Base-by-base conservation (phyloP, 75 land plant species). In the Selaginella moellendorffii region DNA sequence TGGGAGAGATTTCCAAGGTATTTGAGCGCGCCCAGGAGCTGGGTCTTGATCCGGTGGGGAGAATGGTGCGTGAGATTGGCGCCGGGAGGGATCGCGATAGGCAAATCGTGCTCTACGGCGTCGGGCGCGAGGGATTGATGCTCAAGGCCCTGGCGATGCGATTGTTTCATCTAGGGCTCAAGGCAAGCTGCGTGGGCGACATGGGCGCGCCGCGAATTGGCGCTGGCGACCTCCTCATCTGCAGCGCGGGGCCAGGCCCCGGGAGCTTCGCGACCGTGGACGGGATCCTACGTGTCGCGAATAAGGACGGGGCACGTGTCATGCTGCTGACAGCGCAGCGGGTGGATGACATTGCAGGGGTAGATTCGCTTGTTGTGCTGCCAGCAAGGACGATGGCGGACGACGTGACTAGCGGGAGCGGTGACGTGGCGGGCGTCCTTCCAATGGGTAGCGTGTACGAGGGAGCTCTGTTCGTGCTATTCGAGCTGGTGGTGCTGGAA, bases 391-490 rank as follows among this genome's bases (percentile, higher is more conserved):
- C 76, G 63, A 74, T 74, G 76, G 72, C 71, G 1, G 72, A 69
- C 26, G 68, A 65, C 14, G 24, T 20, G 2, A 56, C 21, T 17
- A 69, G 75, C 23, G 30, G 77, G 54, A 18, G 52, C 10, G 60
- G 60, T 9, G 24, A 56, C 9, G 60, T 8, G 8, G 9, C 19
- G 24, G 24, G 24, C 5, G 60, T 56, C 14, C 64, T 90, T 24
- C 97, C 95, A 25, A 90, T 90, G 97, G 97, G 97, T 31, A 90
- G 97, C 58, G 28, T 82, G 66, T 90, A 87, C 54, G 97, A 90
- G 27, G 97, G 97, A 8, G 88, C 93, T 18, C 28, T 90, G 80
- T 88, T 84, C 64, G 79, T 90, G 26, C 65, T 90, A 61, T 90
- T 87, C 58, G 97, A 90, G 80, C 84, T 87, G 79, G 88, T 74